Evolutionary conservation across 1,284 basidiomycete genomes (phyloP), one percentile per base, ranked within the genome.

Genomic region (Cutaneotrichosporon daszewskae): DNA sequence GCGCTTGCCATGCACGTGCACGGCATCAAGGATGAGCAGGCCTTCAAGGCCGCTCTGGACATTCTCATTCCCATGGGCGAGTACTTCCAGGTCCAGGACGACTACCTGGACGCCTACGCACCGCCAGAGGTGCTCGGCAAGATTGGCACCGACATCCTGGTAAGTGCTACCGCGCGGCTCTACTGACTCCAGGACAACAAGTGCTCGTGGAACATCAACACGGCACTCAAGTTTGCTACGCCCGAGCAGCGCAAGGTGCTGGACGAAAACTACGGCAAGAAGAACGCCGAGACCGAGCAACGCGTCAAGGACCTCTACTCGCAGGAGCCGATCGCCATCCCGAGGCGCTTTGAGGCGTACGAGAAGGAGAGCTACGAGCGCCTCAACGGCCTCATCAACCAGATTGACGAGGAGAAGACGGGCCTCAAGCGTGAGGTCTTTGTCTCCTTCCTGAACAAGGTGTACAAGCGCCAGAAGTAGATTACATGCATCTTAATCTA

Each of bases 31-130:
- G 76, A 81, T 52, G 72, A 79, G 25, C 71, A 78, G 12, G 82
- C 87, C 5, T 97, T 90, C 76, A 77, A 84, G 45, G 72, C 81
- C 53, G 87, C 94, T 0, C 76, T 83, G 40, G 79, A 81, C 38
- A 94, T 98, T 64, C 80, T 97, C 37, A 74, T 98, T 43, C 89
- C 88, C 9, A 79, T 97, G 51, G 94, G 95, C 47, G 91, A 95
- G 72, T 98, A 97, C 75, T 98, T 97, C 82, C 94, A 98, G 74
- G 80, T 95, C 38, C 94, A 98, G 45, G 94, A 98, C 72, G 95
- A 98, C 72, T 97, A 85, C 74, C 81, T 98, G 56, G 94, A 98
- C 73, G 95, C 83, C 66, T 85, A 85, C 40, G 90, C 85, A 11
- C 80, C 87, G 2, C 88, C 90, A 0, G 89, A 92, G 73, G 79